A percentile compares a stretch with the other conserved stretches of the same genome.
phyloP scores from a whole-genome alignment of 2,329 filamentous ascomycete genomes.

The Diplodia intermedia region DNA sequence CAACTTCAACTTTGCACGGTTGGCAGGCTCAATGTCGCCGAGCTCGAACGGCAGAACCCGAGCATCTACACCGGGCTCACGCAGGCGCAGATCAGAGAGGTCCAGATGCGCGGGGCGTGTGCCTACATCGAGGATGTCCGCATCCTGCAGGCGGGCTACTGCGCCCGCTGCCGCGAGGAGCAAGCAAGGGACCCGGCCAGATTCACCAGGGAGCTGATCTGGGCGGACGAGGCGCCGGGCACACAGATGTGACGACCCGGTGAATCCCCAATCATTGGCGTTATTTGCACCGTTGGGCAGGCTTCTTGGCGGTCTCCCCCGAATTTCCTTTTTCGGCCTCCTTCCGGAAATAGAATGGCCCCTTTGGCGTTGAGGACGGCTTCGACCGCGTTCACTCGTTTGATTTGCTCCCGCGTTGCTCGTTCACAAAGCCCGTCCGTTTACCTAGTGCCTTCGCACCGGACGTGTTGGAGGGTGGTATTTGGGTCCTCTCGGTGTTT shows the following conservation, averaged over 20 bases:
- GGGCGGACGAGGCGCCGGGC: conserved; percentile 28
- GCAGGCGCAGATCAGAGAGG: not conserved
- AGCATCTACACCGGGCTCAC: conserved; percentile 4
- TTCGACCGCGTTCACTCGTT: not conserved
- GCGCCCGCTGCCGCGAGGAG: conserved; percentile 25
- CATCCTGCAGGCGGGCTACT: conserved; percentile 29
- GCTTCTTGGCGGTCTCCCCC: not conserved
- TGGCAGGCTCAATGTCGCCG: conserved; percentile 21
- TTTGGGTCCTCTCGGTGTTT: not conserved
- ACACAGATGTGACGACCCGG: not conserved
- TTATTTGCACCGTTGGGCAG: not conserved
- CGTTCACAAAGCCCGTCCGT: not conserved
- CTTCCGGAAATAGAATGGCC: not conserved
- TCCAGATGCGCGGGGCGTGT: conserved; percentile 29
- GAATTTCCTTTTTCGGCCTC: not conserved
- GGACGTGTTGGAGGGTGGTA: not conserved
- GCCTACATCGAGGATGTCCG: conserved; percentile 31
- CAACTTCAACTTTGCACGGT: conserved; percentile 22
- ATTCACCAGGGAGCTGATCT: conserved; percentile 26
- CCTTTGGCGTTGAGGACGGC: not conserved
- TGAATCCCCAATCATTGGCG: not conserved
- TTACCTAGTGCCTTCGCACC: not conserved
- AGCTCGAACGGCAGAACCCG: conserved; percentile 2
- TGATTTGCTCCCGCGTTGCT: not conserved
- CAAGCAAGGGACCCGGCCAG: conserved; percentile 14